Evolutionary conservation across 805 yeast species (phyloP), one percentile per base, ranked within the genome.

Genomic region (Candida xyloterini): DNA sequence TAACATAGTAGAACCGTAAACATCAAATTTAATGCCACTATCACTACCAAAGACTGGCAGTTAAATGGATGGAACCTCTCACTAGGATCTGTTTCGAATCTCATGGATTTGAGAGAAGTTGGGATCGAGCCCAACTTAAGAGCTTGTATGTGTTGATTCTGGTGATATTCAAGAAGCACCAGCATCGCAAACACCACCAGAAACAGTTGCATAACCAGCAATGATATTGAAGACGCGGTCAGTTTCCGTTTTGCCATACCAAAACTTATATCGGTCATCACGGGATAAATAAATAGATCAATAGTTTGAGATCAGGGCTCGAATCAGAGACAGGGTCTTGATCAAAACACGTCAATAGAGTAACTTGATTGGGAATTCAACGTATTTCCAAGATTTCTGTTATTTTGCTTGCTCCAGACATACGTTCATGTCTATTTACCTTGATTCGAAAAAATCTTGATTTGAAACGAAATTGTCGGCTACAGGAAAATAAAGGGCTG

Each of bases 11-110:
- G 41, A 20, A 33, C 41, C 11, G 35, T 15, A 21, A 45, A 28
- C 10, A 38, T 13, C 14, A 36, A n/a, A 21, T 31, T 35, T 24
- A 43, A 27, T 15, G 40, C 30, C 8, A 31, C 23, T 11, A 48
- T 33, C 15, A 35, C 37, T 14, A 38, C 24, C 14, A 45, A 29
- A 7, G 52, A 45, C 28, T 22, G 27, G 15, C 22, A 13, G 24
- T 46, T 46, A 33, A 48, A 48, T 14, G 52, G 50, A 14, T 36
- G 44, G 23, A 33, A 36, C 27, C 43, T 20, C 26, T 38, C 38
- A 13, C 15, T 27, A 3, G 52, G 52, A 23, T 47, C 46, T 4
- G 44, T 35, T 28, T 39, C 42, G 10, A 38, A 21, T 11, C 5
- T 20, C 13, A 30, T 14, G 10, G 21, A 18, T 5, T 25, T 14